phyloP scores from a whole-genome alignment of 176 grass and related monocot species.

The Aegilops bicornis region DNA sequence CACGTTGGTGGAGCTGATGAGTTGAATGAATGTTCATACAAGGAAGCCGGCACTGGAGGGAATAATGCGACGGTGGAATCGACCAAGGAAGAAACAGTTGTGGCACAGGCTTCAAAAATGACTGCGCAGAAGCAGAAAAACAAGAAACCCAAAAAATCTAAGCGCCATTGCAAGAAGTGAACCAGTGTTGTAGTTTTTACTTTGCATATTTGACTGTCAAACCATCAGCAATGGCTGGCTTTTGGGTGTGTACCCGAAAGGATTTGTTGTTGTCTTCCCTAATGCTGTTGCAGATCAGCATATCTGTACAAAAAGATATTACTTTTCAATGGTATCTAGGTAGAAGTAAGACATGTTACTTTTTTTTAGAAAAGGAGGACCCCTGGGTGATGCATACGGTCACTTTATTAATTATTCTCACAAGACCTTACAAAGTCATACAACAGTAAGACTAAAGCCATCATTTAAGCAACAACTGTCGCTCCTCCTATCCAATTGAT shows the following conservation, averaged over 20 bases:
- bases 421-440: too few species aligned
- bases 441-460: too few species aligned
- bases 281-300: background rate
- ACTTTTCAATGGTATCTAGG: background rate
- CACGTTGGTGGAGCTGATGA: background rate
- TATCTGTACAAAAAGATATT: background rate
- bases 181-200: background rate
- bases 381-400: too few species aligned
- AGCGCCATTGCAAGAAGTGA: constrained; percentile 25
- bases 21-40: background rate
- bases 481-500: too few species aligned
- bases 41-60: background rate
- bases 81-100: background rate
- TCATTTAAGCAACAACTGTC: too few species aligned
- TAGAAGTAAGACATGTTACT: background rate
- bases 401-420: too few species aligned
- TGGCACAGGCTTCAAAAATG: background rate
- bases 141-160: constrained; percentile 6
- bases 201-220: background rate
- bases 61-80: background rate
- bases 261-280: background rate
- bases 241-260: background rate
- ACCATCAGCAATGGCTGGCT: background rate
- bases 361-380: background rate
- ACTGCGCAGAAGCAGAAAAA: constrained; percentile 23